These are phyloP conservation scores for Paramecium bursaria DNA, from an alignment of 73 alveolate genomes.

Conservation along the genomic window DNA sequence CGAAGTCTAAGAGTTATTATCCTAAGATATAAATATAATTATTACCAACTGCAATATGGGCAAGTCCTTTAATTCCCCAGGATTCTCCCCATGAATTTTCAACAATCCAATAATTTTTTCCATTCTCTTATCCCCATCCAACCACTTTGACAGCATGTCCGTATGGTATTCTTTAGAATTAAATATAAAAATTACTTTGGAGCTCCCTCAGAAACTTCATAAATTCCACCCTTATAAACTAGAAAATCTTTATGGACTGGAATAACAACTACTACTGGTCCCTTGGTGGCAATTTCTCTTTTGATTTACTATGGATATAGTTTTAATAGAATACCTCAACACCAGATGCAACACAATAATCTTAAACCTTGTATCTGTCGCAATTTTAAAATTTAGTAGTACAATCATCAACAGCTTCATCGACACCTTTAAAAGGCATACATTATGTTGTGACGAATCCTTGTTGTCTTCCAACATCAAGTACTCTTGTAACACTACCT, in stretches of 20 bases:
- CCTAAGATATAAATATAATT: constrained; percentile 41
- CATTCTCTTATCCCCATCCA: constrained; percentile 94
- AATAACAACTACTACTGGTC: constrained; percentile 92
- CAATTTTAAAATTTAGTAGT: constrained; percentile 73
- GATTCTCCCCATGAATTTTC: constrained; percentile 95
- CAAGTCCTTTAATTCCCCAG: constrained; percentile 95
- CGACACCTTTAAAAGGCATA: constrained; percentile 76
- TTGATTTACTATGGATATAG: too few relatives aligned
- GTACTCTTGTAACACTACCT: constrained; percentile 79
- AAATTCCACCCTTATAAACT: constrained; percentile 89
- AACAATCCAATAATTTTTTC: constrained; percentile 88
- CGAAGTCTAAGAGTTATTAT: constrained; percentile 68
- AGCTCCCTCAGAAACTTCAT: constrained; percentile 85
- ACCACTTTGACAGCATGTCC: constrained; percentile 87
- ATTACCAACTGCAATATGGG: constrained; percentile 77
- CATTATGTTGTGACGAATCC: constrained; percentile 80
- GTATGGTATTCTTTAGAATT: constrained; percentile 71
- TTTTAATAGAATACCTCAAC: too few relatives aligned
- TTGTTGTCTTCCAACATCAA: constrained; percentile 71
- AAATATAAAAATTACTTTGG: constrained; percentile 62
- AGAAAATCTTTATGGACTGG: constrained; percentile 88
- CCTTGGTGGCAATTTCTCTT: constrained; percentile 89
- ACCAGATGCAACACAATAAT: constrained; percentile 81
- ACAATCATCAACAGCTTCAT: constrained; percentile 73
- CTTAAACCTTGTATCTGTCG: constrained; percentile 76